Base-by-base conservation (phyloP, 805 yeast species). In the Saccharomycopsis fibuligera region DNA sequence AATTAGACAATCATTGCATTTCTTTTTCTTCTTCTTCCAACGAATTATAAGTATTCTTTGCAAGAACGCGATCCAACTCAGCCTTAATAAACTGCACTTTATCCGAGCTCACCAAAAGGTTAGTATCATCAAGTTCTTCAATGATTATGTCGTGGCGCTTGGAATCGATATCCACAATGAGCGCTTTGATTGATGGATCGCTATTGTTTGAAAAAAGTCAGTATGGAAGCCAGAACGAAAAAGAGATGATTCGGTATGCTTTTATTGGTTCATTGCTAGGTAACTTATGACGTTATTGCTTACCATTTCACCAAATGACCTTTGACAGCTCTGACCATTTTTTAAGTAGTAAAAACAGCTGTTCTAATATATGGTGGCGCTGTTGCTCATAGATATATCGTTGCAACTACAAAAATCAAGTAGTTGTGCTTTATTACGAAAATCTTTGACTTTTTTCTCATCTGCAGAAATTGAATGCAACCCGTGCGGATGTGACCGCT, bases 121-220 rank as follows among this genome's bases (percentile, higher is more conserved):
- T 98, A 1, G 93, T 86, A 41, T 90, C 97, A 61, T 93, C 98
- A 36, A 91, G 72, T 58, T 93, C 98, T 64, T 83, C 80, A 16
- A 63, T 65, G 4, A 80, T 76, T 30, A 93, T 82, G 56, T 89
- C 95, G 50, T 86, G 83, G 31, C 73, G 67, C 24, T 79, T 77
- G 0, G 87, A 68, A 63, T 93, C 98, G 37, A 91, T 84, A 61
- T 81, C 84, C 22, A 91, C 67, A 2, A 91, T 86, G 43, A 91
- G 70, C 0, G 98, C 96, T 54, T 81, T 76, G 54, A 91, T 89
- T 1, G 97, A 87, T 1, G 99, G 98, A 62, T 91, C 99, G 63
- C 97, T 48, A 27, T 42, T 30, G 12, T 16, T 14, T 3, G 17
- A 25, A n/a, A 16, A 21, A 25, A 6, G 19, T 9, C 9, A 24